Evolutionary conservation across 495 filamentous ascomycete genomes (phyloP).

Genomic region (Aspergillus indologenus): DNA sequence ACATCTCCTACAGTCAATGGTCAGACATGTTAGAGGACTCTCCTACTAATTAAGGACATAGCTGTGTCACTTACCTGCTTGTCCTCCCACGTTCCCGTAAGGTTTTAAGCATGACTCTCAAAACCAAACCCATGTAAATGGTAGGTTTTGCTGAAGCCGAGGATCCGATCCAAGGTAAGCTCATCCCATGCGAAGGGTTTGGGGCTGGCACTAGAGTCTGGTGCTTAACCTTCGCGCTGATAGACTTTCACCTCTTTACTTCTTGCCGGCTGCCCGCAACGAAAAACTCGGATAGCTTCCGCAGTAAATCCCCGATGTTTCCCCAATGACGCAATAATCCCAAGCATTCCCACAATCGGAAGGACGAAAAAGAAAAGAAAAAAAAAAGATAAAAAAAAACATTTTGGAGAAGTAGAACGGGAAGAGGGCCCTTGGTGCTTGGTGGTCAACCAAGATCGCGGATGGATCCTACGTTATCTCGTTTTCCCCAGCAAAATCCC

Average conservation of each 20-base stretch:
- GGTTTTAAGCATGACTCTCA: background rate
- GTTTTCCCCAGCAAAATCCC: constrained; percentile 1
- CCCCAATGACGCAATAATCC: background rate
- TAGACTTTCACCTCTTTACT: background rate
- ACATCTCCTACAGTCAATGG: background rate
- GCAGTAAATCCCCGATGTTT: background rate
- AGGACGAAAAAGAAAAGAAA: background rate
- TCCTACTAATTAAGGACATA: background rate
- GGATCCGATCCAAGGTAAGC: background rate
- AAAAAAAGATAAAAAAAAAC: no score
- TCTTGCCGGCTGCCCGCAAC: background rate
- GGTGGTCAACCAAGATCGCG: constrained; percentile 17
- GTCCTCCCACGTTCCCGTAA: background rate
- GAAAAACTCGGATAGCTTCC: background rate
- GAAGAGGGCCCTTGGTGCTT: constrained; percentile 11
- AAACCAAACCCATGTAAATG: background rate
- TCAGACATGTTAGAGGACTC: background rate
- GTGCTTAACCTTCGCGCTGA: background rate
- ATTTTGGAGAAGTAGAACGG: background rate
- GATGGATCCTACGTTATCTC: constrained; percentile 12
- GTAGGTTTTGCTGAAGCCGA: background rate
- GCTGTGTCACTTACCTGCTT: background rate
- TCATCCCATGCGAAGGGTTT: background rate
- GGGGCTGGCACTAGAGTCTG: background rate
- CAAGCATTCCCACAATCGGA: background rate